These are phyloP conservation scores for Colletotrichum coccodes DNA, from an alignment of 2,329 filamentous ascomycete species.

Conservation along the genomic window DNA sequence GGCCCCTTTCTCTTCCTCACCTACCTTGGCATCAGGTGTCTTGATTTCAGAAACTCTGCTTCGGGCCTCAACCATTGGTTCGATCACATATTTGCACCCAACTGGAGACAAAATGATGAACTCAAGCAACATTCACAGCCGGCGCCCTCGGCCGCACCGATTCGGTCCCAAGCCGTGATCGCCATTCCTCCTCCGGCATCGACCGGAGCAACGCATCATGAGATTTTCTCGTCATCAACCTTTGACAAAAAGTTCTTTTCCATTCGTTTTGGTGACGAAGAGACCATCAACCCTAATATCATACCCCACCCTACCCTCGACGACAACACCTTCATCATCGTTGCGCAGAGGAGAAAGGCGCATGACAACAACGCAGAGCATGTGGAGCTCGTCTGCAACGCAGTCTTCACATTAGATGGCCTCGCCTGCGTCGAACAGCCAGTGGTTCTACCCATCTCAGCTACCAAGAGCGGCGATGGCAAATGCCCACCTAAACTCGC, in stretches of 20 bases:
- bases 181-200: background rate
- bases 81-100: constrained; percentile 20
- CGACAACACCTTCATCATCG: constrained; percentile 59
- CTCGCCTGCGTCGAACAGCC: constrained; percentile 55
- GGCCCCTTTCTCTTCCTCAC: constrained; percentile 43
- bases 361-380: constrained; percentile 44
- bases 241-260: constrained; percentile 57
- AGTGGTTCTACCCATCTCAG: constrained; percentile 54
- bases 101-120: constrained; percentile 26
- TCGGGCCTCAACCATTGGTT: constrained; percentile 1
- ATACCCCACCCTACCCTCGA: constrained; percentile 62
- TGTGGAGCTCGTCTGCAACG: constrained; percentile 60
- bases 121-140: constrained; percentile 27
- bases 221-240: constrained; percentile 59
- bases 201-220: constrained; percentile 39
- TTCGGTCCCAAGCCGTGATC: constrained; percentile 40
- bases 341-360: constrained; percentile 55
- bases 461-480: constrained; percentile 48
- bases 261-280: constrained; percentile 55
- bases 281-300: constrained; percentile 65
- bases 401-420: constrained; percentile 52
- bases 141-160: constrained; percentile 52
- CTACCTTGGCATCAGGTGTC: constrained; percentile 37
- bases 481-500: constrained; percentile 56
- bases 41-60: background rate